Evolutionary conservation across 306 rosid genomes (phyloP), one percentile per base, ranked within the genome.

Genomic region (Cicer chorassanicum): DNA sequence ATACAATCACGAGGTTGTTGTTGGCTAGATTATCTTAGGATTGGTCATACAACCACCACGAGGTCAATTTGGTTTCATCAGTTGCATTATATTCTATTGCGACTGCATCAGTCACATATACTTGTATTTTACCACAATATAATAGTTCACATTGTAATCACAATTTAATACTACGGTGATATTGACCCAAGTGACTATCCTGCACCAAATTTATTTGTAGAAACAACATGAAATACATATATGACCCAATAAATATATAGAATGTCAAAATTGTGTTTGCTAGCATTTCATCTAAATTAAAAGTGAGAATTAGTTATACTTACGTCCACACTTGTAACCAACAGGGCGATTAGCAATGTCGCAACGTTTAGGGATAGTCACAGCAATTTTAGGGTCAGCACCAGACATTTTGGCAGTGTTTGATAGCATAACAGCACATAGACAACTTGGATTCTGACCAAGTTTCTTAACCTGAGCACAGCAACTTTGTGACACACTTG

Each of bases 351-450:
- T 72, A 10, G 82, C 83, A 0, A 90, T 9, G 83, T 86, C 84
- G 89, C 92, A 90, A 66, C 88, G 90, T 51, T 84, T 88, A 70
- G 96, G 92, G 50, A 90, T 88, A 85, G 89, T 84, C 8, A 86
- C 15, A 54, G 90, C 88, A 46, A 86, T 7, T 36, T 82, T 54
- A 51, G 86, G 87, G 43, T 84, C 43, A 16, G 80, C 75, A 0
- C 90, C 89, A 40, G 88, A 61, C 70, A 15, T 48, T 75, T 83
- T 84, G 70, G 89, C 88, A 0, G 83, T 75, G 64, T 84, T 4
- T 49, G 96, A 88, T 56, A 88, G 89, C 80, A 90, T 5, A 56
- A 86, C 80, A 2, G 92, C 88, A 39, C 92, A 88, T 48, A 87
- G 89, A 44, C 89, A 86, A 29, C 63, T 60, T 12, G 93, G 87